Percentiles rank a stretch among this genome's conserved stretches.
These are phyloP conservation scores for Thelephora terrestris DNA, from an alignment of 1,284 basidiomycete species.

Conservation along the genomic window DNA sequence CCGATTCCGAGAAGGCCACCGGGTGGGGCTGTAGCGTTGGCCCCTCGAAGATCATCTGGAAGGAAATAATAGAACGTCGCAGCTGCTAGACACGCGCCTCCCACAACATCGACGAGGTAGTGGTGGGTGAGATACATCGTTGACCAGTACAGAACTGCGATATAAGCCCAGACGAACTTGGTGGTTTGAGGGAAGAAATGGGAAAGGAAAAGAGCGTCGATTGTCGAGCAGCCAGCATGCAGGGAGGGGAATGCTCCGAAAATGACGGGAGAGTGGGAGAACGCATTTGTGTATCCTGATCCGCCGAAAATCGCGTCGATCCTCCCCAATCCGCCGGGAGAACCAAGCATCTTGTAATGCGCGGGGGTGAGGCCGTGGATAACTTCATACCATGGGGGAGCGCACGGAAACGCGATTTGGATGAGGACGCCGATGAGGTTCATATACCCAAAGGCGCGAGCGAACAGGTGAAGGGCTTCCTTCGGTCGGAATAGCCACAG, in stretches of 20 bases:
- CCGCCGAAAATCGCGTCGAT: conserved; percentile 86
- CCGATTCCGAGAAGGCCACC: conserved; percentile 22
- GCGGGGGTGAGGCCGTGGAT: conserved; percentile 95
- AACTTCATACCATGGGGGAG: conserved; percentile 97
- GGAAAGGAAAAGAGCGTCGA: conserved; percentile 87
- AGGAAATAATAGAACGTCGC: conserved; percentile 85
- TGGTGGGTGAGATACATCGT: conserved; percentile 99
- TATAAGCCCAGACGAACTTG: conserved; percentile 75
- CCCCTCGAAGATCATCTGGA: conserved; percentile 66
- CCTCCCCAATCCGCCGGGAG: conserved; percentile 85
- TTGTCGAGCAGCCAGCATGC: conserved; percentile 85
- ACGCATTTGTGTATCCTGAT: conserved; percentile 74
- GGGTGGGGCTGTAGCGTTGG: conserved; percentile 41
- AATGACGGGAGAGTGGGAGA: conserved; percentile 84
- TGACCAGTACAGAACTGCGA: conserved; percentile 89
- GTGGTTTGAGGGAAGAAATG: conserved; percentile 87
- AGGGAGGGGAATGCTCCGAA: conserved; percentile 97
- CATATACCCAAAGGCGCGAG: conserved; percentile 86
- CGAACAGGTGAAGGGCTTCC: conserved; percentile 80
- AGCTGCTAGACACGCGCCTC: conserved; percentile 85
- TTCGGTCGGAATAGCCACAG: conserved; percentile 77
- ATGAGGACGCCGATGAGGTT: conserved; percentile 84
- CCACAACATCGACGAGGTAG: conserved; percentile 95
- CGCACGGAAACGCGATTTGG: conserved; percentile 88
- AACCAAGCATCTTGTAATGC: conserved; percentile 86